Conservation (phyloP, 257 asterid species). For the Primulina eburnea region DNA sequence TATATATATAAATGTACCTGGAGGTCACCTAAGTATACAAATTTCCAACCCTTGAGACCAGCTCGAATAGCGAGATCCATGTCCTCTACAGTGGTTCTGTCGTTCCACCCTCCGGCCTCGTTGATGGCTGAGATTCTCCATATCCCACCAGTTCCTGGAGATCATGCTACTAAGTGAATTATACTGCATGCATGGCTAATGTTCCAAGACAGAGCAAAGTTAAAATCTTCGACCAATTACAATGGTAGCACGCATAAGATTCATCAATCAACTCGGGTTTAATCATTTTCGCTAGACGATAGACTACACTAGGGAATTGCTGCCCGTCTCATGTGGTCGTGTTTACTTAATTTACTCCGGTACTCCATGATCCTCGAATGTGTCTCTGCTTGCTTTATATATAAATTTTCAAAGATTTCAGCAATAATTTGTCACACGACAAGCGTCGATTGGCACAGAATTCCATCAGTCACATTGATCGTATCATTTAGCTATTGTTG, state of each 20-base stretch:
- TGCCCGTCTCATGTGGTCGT: too few relatives aligned
- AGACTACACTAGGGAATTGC: too few relatives aligned
- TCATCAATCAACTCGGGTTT: not conserved
- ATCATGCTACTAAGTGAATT: not conserved
- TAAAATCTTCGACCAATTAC: too few relatives aligned
- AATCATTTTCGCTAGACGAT: too few relatives aligned
- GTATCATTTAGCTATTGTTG: not conserved
- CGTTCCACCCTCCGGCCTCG: conserved; percentile 77
- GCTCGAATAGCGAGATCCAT: conserved; percentile 73
- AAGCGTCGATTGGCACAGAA: not conserved
- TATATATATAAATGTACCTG: conserved; percentile 28
- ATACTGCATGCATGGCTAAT: not conserved
- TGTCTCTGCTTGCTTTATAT: too few relatives aligned
- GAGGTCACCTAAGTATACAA: conserved; percentile 58
- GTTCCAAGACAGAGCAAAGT: not conserved
- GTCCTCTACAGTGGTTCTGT: conserved; percentile 61
- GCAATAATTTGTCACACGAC: not conserved
- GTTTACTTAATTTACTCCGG: too few relatives aligned
- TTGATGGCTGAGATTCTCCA: conserved; percentile 62
- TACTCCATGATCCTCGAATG: too few relatives aligned
- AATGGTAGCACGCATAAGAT: too few relatives aligned
- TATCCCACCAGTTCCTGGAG: conserved; percentile 62
- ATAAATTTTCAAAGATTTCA: not conserved
- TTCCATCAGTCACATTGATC: not conserved
- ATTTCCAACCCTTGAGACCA: conserved; percentile 72